Evolutionary conservation across 2,329 filamentous ascomycete species (phyloP).

Genomic region (Ilyonectria robusta): DNA sequence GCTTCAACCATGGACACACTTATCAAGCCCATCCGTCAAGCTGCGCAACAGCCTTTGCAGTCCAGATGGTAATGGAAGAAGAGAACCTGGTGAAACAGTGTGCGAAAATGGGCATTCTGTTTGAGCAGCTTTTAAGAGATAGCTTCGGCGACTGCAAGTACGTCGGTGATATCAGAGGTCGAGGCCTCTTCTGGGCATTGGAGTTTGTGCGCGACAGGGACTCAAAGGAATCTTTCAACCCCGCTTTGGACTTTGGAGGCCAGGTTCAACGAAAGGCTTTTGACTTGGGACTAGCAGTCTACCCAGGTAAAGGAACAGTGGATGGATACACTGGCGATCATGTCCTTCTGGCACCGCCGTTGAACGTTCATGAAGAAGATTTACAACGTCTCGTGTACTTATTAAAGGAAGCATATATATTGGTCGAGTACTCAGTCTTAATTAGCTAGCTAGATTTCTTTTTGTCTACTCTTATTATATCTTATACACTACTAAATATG

Average conservation of each 20-base stretch:
- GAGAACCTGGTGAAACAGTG: constrained; percentile 73
- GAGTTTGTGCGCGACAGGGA: constrained; percentile 60
- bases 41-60: constrained; percentile 56
- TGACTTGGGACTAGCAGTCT: constrained; percentile 62
- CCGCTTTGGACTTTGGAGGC: constrained; percentile 43
- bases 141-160: constrained; percentile 60
- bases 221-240: constrained; percentile 55
- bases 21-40: constrained; percentile 60
- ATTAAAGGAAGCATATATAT: no score
- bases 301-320: constrained; percentile 73
- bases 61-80: constrained; percentile 55
- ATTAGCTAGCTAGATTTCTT: no score
- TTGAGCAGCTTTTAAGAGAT: constrained; percentile 61
- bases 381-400: no score
- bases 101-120: constrained; percentile 62
- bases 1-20: constrained; percentile 71
- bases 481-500: no score
- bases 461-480: no score
- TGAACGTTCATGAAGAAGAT: no score
- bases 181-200: constrained; percentile 66
- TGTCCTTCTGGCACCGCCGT: constrained; percentile 78
- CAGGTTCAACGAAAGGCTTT: constrained; percentile 50
- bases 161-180: constrained; percentile 74
- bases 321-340: constrained; percentile 76
- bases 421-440: no score